These are phyloP conservation scores for Trypanosoma theileri DNA, from an alignment of 208 protist species.

Conservation along the genomic window DNA sequence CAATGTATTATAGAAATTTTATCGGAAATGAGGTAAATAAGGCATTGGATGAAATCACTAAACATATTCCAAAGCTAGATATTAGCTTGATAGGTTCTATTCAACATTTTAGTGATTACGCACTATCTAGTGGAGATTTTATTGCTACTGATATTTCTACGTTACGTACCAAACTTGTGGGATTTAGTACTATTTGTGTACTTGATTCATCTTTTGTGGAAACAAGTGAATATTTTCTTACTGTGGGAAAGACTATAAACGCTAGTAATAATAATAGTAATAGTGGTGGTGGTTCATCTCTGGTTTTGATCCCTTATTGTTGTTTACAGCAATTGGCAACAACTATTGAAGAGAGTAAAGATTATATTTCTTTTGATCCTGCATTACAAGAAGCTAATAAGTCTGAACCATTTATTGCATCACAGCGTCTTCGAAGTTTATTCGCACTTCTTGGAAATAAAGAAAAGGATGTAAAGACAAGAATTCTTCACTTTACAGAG, in stretches of 20 bases:
- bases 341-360: constrained; percentile 37
- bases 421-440: constrained; percentile 62
- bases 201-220: constrained; percentile 88
- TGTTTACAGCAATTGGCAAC: constrained; percentile 55
- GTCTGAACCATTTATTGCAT: constrained; percentile 60
- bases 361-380: constrained; percentile 60
- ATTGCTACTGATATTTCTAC: constrained; percentile 52
- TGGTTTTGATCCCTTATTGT: constrained; percentile 69
- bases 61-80: constrained; percentile 73
- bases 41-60: constrained; percentile 64
- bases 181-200: constrained; percentile 56
- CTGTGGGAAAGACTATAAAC: constrained; percentile 28
- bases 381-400: constrained; percentile 50
- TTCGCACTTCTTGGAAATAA: constrained; percentile 37
- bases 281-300: constrained; percentile 8
- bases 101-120: constrained; percentile 76
- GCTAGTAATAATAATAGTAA: neutral
- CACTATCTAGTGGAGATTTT: constrained; percentile 41
- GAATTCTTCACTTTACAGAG: constrained; percentile 83
- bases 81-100: constrained; percentile 62
- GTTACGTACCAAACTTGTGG: constrained; percentile 37
- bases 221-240: constrained; percentile 67
- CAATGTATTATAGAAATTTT: constrained; percentile 38
- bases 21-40: constrained; percentile 39
- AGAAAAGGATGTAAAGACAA: constrained; percentile 15